Evolutionary conservation across 129 eudicot genomes (phyloP).

Genomic region (Centrapalus pauciflorus): DNA sequence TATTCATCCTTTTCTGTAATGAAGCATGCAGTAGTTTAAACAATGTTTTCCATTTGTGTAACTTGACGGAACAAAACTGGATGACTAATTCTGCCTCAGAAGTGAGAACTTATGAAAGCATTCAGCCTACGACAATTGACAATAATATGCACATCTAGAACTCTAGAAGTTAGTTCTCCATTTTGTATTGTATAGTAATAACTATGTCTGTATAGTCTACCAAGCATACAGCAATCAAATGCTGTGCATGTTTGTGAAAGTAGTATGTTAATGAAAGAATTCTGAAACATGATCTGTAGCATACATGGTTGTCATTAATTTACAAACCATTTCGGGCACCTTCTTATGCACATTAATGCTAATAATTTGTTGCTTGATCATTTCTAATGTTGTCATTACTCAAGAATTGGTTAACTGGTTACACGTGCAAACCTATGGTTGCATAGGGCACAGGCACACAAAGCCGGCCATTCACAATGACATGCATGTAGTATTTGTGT

Average conservation of each 20-base stretch:
- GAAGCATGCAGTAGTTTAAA: neutral
- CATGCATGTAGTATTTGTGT: neutral
- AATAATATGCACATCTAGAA: neutral
- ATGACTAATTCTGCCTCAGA: too few relatives aligned
- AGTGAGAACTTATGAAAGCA: too few relatives aligned
- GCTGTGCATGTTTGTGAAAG: neutral
- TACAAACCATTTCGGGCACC: neutral
- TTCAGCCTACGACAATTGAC: neutral
- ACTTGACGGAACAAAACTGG: too few relatives aligned
- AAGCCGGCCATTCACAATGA: neutral
- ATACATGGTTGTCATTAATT: neutral
- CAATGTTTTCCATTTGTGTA: too few relatives aligned
- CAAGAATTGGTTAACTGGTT: neutral
- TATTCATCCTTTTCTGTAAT: neutral
- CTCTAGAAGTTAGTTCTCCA: neutral
- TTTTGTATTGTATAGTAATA: neutral
- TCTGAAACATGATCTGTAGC: neutral
- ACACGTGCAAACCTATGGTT: neutral
- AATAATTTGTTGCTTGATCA: neutral
- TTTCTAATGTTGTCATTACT: neutral
- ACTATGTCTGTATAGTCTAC: neutral
- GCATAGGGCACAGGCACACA: neutral
- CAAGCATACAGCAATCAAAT: neutral
- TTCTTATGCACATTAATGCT: neutral
- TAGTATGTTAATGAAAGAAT: neutral